Percentiles rank a stretch among this genome's conserved stretches.
Conservation (phyloP, 1,284 basidiomycete genomes). For the Tylopilus orsonianus region DNA sequence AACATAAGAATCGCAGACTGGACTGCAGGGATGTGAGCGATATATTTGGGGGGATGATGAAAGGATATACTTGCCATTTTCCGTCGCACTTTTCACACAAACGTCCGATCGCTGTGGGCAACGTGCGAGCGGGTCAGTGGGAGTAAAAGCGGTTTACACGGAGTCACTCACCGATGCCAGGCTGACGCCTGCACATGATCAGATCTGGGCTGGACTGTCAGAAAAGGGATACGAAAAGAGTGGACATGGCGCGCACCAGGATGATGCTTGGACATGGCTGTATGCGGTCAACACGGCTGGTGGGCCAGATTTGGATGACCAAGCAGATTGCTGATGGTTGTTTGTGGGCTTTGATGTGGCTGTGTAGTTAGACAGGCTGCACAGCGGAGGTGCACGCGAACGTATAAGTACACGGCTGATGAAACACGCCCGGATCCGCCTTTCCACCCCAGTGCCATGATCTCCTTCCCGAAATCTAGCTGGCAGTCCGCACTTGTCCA, state of each 20-base stretch:
- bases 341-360: conserved; percentile 18
- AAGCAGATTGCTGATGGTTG: conserved; percentile 18
- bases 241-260: conserved; percentile 56
- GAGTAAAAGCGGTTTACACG: not conserved
- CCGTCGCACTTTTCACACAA: conserved; percentile 99
- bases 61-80: conserved; percentile 77
- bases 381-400: not conserved
- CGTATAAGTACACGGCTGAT: conserved; percentile 8
- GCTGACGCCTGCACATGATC: conserved; percentile 95
- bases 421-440: not conserved
- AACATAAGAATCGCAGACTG: conserved; percentile 99
- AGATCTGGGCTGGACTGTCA: conserved; percentile 58
- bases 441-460: conserved; percentile 22
- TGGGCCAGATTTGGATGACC: not conserved
- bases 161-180: conserved; percentile 79
- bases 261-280: conserved; percentile 83
- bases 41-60: not conserved
- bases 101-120: conserved; percentile 81
- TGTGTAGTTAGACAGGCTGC: conserved; percentile 6
- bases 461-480: conserved; percentile 30
- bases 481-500: conserved; percentile 31
- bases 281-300: conserved; percentile 14
- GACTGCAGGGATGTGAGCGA: conserved; percentile 49
- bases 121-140: conserved; percentile 6
- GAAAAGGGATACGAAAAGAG: not conserved